phyloP scores from a whole-genome alignment of 495 filamentous ascomycete species.

The Penicillium robsamsonii region DNA sequence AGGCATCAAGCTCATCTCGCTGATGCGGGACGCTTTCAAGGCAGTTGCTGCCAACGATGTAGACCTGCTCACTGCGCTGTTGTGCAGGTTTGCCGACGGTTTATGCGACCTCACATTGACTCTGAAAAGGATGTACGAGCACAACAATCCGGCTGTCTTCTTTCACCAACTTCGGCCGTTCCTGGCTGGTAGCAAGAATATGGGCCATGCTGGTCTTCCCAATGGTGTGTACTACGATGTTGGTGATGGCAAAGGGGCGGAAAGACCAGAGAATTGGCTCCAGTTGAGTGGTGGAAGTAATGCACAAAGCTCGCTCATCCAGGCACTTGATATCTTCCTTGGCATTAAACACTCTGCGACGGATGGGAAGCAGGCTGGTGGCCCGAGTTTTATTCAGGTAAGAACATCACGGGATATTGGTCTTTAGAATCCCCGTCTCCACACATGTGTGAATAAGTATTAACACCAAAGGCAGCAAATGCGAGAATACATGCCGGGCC shows the following conservation, averaged over 20 bases:
- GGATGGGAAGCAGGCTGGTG: constrained; percentile 57
- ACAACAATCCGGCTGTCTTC: constrained; percentile 81
- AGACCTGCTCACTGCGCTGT: constrained; percentile 62
- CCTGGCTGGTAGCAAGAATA: constrained; percentile 92
- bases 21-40: constrained; percentile 81
- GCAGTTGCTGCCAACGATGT: constrained; percentile 65
- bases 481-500: constrained; percentile 94
- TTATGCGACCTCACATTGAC: constrained; percentile 74
- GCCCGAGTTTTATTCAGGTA: constrained; percentile 36
- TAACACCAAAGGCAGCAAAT: constrained; percentile 60
- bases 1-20: constrained; percentile 74
- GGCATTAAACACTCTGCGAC: constrained; percentile 87
- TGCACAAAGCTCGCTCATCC: constrained; percentile 89
- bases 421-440: neutral
- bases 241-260: constrained; percentile 58
- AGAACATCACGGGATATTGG: neutral
- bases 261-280: constrained; percentile 49
- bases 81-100: constrained; percentile 72
- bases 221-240: constrained; percentile 84
- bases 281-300: constrained; percentile 89
- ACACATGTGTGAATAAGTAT: neutral
- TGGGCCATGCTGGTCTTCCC: constrained; percentile 87
- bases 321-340: constrained; percentile 87
- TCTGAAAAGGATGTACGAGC: constrained; percentile 82
- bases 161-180: constrained; percentile 90